A percentile compares a stretch with the other conserved stretches of the same genome.
These are phyloP conservation scores for Alternaria angustiovoidea DNA, from an alignment of 2,329 filamentous ascomycete species.

Conservation along the genomic window DNA sequence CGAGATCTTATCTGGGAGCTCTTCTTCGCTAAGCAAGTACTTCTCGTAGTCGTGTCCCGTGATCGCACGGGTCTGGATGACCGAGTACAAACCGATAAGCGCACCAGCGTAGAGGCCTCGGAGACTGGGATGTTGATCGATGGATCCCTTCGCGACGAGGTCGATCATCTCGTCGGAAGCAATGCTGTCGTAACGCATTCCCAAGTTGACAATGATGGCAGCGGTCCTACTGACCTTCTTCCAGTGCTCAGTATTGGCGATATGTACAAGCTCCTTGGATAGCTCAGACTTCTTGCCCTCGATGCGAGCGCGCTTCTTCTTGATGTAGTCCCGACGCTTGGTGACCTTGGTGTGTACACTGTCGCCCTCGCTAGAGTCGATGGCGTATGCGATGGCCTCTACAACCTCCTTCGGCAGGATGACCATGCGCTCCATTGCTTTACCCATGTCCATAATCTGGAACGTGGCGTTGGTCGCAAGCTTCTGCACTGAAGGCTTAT, in stretches of 20 bases:
- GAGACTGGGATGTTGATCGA: conserved; percentile 88
- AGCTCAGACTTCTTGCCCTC: conserved; percentile 84
- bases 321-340: conserved; percentile 75
- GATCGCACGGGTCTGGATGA: conserved; percentile 84
- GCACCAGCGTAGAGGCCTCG: conserved; percentile 82
- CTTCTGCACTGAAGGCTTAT: conserved; percentile 93
- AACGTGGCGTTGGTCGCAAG: conserved; percentile 83
- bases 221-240: conserved; percentile 91
- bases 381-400: conserved; percentile 64
- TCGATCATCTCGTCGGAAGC: conserved; percentile 84
- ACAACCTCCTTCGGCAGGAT: conserved; percentile 77
- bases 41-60: conserved; percentile 89
- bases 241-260: conserved; percentile 87
- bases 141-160: conserved; percentile 80
- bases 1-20: conserved; percentile 77
- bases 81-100: conserved; percentile 78
- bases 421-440: conserved; percentile 84
- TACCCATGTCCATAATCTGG: conserved; percentile 89
- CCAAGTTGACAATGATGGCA: conserved; percentile 89
- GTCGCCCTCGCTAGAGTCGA: conserved; percentile 51
- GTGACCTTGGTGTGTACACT: conserved; percentile 69
- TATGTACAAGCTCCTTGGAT: conserved; percentile 80
- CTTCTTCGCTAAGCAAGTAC: conserved; percentile 82
- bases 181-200: conserved; percentile 88
- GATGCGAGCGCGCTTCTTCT: conserved; percentile 76